Percentiles rank a stretch among this genome's conserved stretches.
These are phyloP conservation scores for Nasturtium officinale DNA, from an alignment of 345 rosid genomes.

Conservation along the genomic window DNA sequence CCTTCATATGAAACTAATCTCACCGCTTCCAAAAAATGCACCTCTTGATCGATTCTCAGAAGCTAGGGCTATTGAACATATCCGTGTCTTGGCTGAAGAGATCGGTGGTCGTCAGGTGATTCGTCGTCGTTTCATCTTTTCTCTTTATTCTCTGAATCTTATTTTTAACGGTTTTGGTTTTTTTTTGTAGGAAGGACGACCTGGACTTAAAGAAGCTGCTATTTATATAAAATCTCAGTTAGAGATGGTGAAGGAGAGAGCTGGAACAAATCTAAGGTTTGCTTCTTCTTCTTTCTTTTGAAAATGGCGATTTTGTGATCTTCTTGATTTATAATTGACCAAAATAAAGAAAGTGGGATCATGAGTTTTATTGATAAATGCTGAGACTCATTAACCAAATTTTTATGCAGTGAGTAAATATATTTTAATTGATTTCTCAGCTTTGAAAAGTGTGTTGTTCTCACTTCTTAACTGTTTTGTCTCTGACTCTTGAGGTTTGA, in stretches of 20 bases:
- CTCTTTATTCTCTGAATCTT: no score
- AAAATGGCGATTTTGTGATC: background rate
- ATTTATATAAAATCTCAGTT: slow-evolving; percentile 68
- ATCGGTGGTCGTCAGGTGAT: slow-evolving; percentile 90
- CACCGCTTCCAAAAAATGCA: slow-evolving; percentile 74
- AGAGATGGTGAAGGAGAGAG: slow-evolving; percentile 69
- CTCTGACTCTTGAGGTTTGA: slow-evolving; percentile 1
- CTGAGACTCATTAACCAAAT: slow-evolving; percentile 21
- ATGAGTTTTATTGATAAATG: slow-evolving; percentile 25
- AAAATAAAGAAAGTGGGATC: no score
- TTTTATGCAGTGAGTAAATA: background rate
- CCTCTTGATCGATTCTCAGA: slow-evolving; percentile 93
- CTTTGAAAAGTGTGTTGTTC: slow-evolving; percentile 11
- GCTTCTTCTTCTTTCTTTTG: background rate
- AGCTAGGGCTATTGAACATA: slow-evolving; percentile 86
- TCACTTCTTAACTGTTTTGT: background rate
- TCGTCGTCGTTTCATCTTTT: slow-evolving; percentile 23
- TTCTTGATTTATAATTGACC: background rate
- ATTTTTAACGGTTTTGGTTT: no score
- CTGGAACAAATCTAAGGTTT: slow-evolving; percentile 74
- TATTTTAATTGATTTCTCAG: slow-evolving; percentile 10
- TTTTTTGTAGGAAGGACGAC: slow-evolving; percentile 80
- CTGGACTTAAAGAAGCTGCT: slow-evolving; percentile 86
- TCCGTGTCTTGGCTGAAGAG: slow-evolving; percentile 70
- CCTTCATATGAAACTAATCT: slow-evolving; percentile 62